Evolutionary conservation across 208 protist genomes (phyloP), one percentile per base, ranked within the genome.

Genomic region (Acanthamoeba culbertsoni): DNA sequence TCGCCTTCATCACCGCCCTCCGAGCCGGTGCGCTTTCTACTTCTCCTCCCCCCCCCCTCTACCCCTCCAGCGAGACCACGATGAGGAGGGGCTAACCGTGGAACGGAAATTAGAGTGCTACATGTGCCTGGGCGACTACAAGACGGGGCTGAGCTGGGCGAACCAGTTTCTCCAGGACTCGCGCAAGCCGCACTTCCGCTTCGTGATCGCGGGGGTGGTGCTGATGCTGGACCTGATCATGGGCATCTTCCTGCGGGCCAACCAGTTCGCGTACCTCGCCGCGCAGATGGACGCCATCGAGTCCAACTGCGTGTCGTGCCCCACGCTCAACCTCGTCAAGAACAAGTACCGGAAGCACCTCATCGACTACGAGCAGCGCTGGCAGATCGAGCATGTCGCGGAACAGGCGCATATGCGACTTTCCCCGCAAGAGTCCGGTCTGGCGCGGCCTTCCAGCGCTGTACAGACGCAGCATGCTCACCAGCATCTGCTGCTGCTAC

Each of bases 181-280:
- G 40, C 45, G 51, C 20, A 90, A 90, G 40, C 51, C 33, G 40
- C 46, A 90, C 37, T 90, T 90, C 43, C 51, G 82, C n/a, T 90
- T 90, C 28, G 55, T 90, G 55, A 68, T 90, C 20, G 82, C 82
- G 5, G 82, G 82, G 26, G 55, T 90, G 40, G 55, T 90, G 31
- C 82, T 90, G 3, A 90, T 90, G 82, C 28, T 90, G 46, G 82
- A 90, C 53, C 26, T 90, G 35, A 68, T 90, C 55, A 68, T 90
- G 51, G 55, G 51, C 55, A 90, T 90, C 51, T 33, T 90, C 40
- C 82, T 90, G 42, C 73, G 73, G 26, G 42, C 73, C 42, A 86
- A 86, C 42, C 73, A 86, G 46, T 57, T 86, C 73, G 1, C 42
- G 20, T 42, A 35, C 26, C 46, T 86, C 42, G 73, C 73, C 46